Evolutionary conservation across 768 basidiomycete genomes (phyloP).

Genomic region (Kwoniella shandongensis): DNA sequence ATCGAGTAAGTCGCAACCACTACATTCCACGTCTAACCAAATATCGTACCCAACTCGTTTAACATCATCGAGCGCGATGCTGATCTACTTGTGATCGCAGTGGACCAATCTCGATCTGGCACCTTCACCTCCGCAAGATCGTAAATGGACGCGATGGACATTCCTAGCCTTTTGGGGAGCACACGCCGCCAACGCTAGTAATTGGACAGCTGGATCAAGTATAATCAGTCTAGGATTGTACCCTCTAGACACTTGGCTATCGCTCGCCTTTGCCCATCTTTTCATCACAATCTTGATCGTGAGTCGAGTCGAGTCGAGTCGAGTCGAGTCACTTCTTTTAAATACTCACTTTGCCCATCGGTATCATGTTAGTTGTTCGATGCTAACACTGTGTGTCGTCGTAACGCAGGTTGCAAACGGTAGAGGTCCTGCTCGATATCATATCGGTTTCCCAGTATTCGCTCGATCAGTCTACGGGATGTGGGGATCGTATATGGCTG

Average conservation of each 20-base stretch:
- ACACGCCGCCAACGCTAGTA: slow-evolving; percentile 17
- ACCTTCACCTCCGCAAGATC: slow-evolving; percentile 26
- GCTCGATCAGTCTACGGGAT: slow-evolving; percentile 68
- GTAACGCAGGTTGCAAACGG: slow-evolving; percentile 71
- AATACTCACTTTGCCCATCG: no score
- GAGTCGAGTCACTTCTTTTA: no score
- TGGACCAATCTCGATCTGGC: slow-evolving; percentile 42
- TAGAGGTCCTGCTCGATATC: slow-evolving; percentile 70
- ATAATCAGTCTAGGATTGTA: slow-evolving; percentile 30
- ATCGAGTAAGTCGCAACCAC: slow-evolving; percentile 8
- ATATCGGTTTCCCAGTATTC: slow-evolving; percentile 59
- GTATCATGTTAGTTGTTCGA: no score
- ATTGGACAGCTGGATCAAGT: slow-evolving; percentile 29
- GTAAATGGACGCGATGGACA: slow-evolving; percentile 32
- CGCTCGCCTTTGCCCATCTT: slow-evolving; percentile 18
- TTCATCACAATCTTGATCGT: slow-evolving; percentile 26
- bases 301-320: background rate
- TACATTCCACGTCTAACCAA: background rate
- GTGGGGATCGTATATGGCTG: slow-evolving; percentile 73
- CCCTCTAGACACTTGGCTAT: slow-evolving; percentile 24
- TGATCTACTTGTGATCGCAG: slow-evolving; percentile 6
- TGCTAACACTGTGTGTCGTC: no score
- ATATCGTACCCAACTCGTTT: background rate
- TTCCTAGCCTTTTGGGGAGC: slow-evolving; percentile 36
- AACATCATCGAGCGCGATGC: slow-evolving; percentile 4